Conservation (phyloP, 108 stramenopile species). For the Pseudonitzschia pungens region DNA sequence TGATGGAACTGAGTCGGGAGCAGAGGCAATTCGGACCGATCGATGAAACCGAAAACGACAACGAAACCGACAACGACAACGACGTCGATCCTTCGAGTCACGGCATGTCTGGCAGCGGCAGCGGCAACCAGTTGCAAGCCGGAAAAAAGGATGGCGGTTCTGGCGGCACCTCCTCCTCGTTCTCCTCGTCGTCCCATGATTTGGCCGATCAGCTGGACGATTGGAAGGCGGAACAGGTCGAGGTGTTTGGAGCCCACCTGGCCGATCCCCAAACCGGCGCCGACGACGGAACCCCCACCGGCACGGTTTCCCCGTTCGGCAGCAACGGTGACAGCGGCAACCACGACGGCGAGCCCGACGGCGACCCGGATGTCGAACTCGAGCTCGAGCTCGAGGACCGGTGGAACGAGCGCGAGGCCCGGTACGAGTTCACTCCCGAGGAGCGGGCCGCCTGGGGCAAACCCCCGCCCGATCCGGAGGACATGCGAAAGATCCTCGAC, state of each 20-base stretch:
- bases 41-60: neutral
- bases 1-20: constrained; percentile 29
- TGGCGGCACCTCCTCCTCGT: neutral
- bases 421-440: constrained; percentile 64
- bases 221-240: constrained; percentile 3
- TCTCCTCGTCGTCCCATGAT: neutral
- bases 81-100: neutral
- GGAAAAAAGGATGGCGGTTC: too few relatives aligned
- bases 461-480: constrained; percentile 18
- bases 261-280: neutral
- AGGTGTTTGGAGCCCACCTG: constrained; percentile 7
- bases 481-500: constrained; percentile 26
- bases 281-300: neutral
- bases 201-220: constrained; percentile 16
- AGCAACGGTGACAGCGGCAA: neutral
- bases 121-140: too few relatives aligned
- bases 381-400: too few relatives aligned
- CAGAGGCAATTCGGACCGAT: constrained; percentile 14
- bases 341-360: neutral
- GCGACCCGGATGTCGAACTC: too few relatives aligned
- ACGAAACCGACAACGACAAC: neutral
- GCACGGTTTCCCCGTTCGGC: too few relatives aligned
- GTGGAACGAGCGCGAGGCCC: constrained; percentile 52
- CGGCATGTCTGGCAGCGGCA: too few relatives aligned
- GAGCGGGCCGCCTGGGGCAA: constrained; percentile 67